A percentile compares a stretch with the other conserved stretches of the same genome.
Conservation (phyloP, 1,139 yeast genomes). For the Scheffersomyces lignicola region DNA sequence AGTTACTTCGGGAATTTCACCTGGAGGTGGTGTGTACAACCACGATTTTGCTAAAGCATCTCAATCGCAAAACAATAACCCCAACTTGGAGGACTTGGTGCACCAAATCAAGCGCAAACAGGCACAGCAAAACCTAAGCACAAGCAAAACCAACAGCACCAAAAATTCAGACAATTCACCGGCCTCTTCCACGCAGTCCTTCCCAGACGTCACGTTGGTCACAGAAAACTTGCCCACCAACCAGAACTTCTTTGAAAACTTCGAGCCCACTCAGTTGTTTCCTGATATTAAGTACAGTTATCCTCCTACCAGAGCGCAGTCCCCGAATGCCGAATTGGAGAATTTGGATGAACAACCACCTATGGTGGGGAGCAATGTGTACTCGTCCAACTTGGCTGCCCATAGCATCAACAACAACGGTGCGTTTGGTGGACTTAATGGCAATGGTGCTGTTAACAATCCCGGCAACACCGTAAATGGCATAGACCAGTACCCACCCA, state of each 20-base stretch:
- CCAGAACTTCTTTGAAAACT: constrained; percentile 45
- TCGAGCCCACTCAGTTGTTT: constrained; percentile 51
- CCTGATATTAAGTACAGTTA: constrained; percentile 36
- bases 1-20: constrained; percentile 32
- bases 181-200: constrained; percentile 38
- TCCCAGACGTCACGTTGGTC: constrained; percentile 49
- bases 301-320: constrained; percentile 41
- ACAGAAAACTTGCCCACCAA: constrained; percentile 45
- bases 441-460: constrained; percentile 7
- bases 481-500: constrained; percentile 16
- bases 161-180: constrained; percentile 34
- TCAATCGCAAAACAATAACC: constrained; percentile 8
- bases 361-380: constrained; percentile 1
- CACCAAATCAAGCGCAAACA: constrained; percentile 24
- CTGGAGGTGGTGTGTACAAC: constrained; percentile 23
- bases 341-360: constrained; percentile 3
- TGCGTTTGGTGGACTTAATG: too few relatives aligned
- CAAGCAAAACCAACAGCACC: constrained; percentile 11
- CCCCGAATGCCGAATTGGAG: constrained; percentile 20
- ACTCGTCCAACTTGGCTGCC: neutral
- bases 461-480: constrained; percentile 9
- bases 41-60: constrained; percentile 15
- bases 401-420: neutral
- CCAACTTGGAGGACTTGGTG: constrained; percentile 33
- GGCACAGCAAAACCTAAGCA: constrained; percentile 10